Evolutionary conservation across 306 rosid genomes (phyloP).

Genomic region (Vigna nakashimae): DNA sequence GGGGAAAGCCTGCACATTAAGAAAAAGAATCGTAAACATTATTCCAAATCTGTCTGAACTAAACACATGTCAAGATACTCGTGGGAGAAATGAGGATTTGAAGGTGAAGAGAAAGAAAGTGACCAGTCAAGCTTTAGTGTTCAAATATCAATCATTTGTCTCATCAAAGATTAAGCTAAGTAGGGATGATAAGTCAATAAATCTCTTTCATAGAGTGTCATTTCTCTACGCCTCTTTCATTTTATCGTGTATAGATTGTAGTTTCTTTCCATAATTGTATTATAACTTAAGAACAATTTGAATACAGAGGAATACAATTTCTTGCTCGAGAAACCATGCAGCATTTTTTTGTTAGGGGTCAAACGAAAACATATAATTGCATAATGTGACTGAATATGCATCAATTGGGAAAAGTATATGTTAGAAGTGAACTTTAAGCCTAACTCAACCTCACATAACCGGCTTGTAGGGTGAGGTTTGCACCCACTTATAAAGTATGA

Average conservation of each 20-base stretch:
- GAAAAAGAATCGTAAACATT: background rate
- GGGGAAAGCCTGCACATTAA: slow-evolving; percentile 78
- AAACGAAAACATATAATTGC: background rate
- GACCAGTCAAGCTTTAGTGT: slow-evolving; percentile 9
- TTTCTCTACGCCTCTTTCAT: slow-evolving; percentile 7
- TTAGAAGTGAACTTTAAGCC: too few relatives aligned
- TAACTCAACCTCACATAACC: too few relatives aligned
- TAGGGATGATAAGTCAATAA: slow-evolving; percentile 3
- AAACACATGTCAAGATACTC: slow-evolving; percentile 19
- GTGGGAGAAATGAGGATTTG: slow-evolving; percentile 5
- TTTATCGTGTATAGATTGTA: slow-evolving; percentile 1
- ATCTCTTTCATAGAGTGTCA: background rate
- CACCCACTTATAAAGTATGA: too few relatives aligned
- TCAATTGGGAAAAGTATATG: background rate
- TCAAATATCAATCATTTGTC: slow-evolving; percentile 18
- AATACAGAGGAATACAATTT: slow-evolving; percentile 5
- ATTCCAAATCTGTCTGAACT: slow-evolving; percentile 26
- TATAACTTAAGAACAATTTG: slow-evolving; percentile 15
- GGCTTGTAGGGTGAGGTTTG: too few relatives aligned
- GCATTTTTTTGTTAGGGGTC: background rate
- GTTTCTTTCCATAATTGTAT: background rate
- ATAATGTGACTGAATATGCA: slow-evolving; percentile 5
- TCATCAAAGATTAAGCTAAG: slow-evolving; percentile 9
- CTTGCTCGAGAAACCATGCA: slow-evolving; percentile 13
- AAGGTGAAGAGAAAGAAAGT: slow-evolving; percentile 22